phyloP scores from a whole-genome alignment of 805 yeast genomes.

The Starmerella davenportii region DNA sequence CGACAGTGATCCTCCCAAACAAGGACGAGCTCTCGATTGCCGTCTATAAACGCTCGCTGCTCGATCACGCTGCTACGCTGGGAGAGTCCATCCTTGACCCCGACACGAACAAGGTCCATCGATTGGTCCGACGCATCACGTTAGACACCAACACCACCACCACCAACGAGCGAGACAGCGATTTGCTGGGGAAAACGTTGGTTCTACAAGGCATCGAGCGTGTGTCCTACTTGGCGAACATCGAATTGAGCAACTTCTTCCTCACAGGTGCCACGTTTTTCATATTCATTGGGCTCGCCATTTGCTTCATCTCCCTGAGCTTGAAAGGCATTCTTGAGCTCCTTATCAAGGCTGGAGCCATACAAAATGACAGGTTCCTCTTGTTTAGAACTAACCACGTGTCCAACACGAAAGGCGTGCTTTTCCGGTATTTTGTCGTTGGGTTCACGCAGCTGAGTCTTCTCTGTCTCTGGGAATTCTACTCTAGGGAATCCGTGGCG shows the following conservation, averaged over 20 bases:
- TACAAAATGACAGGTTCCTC: constrained; percentile 46
- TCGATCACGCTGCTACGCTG: neutral
- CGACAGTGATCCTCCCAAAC: constrained; percentile 57
- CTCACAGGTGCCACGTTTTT: constrained; percentile 75
- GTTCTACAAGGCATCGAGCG: constrained; percentile 83
- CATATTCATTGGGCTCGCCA: constrained; percentile 50
- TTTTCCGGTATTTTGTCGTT: constrained; percentile 64
- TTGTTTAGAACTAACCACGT: constrained; percentile 49
- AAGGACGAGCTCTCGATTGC: constrained; percentile 54
- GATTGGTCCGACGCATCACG: constrained; percentile 5
- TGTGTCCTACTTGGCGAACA: constrained; percentile 66
- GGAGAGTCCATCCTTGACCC: neutral
- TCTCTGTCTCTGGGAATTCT: constrained; percentile 77
- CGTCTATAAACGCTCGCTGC: constrained; percentile 34
- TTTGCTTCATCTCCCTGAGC: constrained; percentile 36
- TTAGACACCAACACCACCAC: constrained; percentile 15
- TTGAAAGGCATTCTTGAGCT: constrained; percentile 56
- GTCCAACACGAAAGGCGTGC: constrained; percentile 60
- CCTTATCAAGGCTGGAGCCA: constrained; percentile 38
- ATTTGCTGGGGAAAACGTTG: constrained; percentile 48
- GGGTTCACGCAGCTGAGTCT: constrained; percentile 78
- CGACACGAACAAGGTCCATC: neutral
- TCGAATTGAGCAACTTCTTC: constrained; percentile 73
- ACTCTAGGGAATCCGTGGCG: constrained; percentile 68
- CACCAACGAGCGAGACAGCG: constrained; percentile 37